phyloP scores from a whole-genome alignment of 805 yeast genomes.

The Kuraishia molischiana region DNA sequence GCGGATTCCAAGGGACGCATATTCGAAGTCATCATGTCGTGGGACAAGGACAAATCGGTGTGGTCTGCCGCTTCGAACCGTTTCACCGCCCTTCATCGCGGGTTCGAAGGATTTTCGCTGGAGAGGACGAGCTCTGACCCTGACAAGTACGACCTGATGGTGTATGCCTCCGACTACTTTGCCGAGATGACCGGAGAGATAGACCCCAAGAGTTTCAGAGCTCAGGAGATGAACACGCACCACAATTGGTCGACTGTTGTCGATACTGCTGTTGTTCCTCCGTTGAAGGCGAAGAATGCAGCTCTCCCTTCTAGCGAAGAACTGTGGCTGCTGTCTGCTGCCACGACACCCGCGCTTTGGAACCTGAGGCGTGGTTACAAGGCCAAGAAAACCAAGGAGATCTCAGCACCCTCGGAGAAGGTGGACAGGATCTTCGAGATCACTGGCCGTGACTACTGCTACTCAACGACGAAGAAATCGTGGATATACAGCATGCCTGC shows the following conservation, averaged over 20 bases:
- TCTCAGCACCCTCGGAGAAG: too few species aligned
- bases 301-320: neutral
- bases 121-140: too few species aligned
- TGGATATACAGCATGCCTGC: too few species aligned
- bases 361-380: neutral
- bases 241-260: neutral
- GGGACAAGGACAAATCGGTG: conserved; percentile 7
- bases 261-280: neutral
- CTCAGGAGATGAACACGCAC: neutral
- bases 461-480: too few species aligned
- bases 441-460: neutral
- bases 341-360: neutral
- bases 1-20: conserved; percentile 11
- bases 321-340: neutral
- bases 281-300: neutral
- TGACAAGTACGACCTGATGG: too few species aligned
- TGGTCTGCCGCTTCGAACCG: too few species aligned
- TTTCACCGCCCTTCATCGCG: conserved; percentile 6
- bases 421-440: neutral
- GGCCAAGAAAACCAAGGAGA: neutral
- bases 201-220: too few species aligned
- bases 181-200: too few species aligned
- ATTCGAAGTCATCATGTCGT: conserved; percentile 16
- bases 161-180: too few species aligned
- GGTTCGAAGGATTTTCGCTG: conserved; percentile 16